Percentiles rank a stretch among this genome's conserved stretches.
phyloP scores from a whole-genome alignment of 768 basidiomycete genomes.

The Boletus rufocinnamomeus region DNA sequence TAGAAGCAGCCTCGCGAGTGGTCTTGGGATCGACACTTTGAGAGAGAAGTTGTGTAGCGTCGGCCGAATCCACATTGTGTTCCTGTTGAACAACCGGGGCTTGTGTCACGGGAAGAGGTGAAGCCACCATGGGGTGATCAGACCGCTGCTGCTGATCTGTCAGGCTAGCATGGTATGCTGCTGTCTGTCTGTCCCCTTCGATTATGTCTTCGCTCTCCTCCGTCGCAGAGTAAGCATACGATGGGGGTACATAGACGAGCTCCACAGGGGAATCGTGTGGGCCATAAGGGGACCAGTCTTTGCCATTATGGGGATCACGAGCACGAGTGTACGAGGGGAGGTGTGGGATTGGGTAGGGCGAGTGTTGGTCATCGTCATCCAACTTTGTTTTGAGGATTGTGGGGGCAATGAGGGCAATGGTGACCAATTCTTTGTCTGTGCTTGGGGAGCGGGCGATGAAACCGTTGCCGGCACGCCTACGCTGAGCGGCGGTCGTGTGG shows the following conservation, averaged over 20 bases:
- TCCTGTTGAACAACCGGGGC: conserved; percentile 7
- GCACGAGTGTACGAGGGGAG: conserved; percentile 11
- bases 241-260: conserved; percentile 70
- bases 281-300: conserved; percentile 17
- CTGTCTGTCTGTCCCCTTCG: conserved; percentile 23
- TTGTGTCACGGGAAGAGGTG: conserved; percentile 6
- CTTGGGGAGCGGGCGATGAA: conserved; percentile 39
- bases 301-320: conserved; percentile 8
- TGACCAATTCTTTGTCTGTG: conserved; percentile 55
- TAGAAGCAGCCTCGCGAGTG: conserved; percentile 20
- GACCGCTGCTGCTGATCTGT: conserved; percentile 15
- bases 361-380: conserved; percentile 44
- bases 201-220: conserved; percentile 24
- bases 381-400: conserved; percentile 84
- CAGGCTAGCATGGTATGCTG: conserved; percentile 20
- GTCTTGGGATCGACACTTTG: conserved; percentile 20
- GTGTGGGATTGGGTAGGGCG: conserved; percentile 14
- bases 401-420: conserved; percentile 73
- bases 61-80: conserved; percentile 7
- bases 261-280: conserved; percentile 58
- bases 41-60: conserved; percentile 23
- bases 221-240: conserved; percentile 28
- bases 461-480: conserved; percentile 43
- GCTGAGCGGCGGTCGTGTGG: conserved; percentile 8
- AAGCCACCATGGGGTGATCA: conserved; percentile 14